These are phyloP conservation scores for Chaetomium sp. DNA, from an alignment of 2,329 filamentous ascomycete genomes.

Conservation along the genomic window DNA sequence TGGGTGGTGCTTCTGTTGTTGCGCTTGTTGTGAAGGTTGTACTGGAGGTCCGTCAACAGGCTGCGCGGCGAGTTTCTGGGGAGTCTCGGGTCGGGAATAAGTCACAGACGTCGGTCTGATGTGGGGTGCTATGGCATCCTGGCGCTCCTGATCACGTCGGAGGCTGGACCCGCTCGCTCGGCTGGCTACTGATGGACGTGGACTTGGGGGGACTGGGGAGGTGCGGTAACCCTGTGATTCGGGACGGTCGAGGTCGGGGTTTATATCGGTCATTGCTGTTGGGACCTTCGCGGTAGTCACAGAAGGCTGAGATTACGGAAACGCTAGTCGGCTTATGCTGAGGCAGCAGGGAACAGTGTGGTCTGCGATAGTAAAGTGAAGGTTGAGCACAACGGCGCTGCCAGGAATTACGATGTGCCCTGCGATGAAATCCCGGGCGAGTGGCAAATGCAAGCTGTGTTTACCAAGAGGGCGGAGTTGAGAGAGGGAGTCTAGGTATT, in stretches of 20 bases:
- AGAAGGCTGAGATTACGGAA: too few species aligned
- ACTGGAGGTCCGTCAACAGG: conserved; percentile 6
- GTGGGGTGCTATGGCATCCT: conserved; percentile 10
- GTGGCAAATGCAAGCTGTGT: not conserved
- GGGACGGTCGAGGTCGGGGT: conserved; percentile 18
- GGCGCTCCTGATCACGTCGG: conserved; percentile 20
- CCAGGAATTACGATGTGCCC: not conserved
- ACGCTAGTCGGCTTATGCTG: too few species aligned
- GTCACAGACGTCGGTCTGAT: conserved; percentile 12
- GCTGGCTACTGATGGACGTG: conserved; percentile 21
- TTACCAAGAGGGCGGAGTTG: not conserved
- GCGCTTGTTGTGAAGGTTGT: conserved; percentile 19
- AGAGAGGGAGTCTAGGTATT: not conserved
- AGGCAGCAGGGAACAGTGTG: not conserved
- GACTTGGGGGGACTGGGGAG: conserved; percentile 20
- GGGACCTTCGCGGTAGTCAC: too few species aligned
- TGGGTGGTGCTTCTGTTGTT: conserved; percentile 20
- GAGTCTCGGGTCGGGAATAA: conserved; percentile 16
- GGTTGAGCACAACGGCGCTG: not conserved
- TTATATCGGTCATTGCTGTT: conserved; percentile 20
- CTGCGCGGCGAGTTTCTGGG: conserved; percentile 4
- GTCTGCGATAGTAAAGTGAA: not conserved
- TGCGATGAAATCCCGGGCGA: not conserved
- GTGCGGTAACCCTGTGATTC: conserved; percentile 17
- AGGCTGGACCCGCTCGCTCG: conserved; percentile 22